Base-by-base conservation (phyloP, 1,284 basidiomycete genomes). In the Moesziomyces aphidis region DNA sequence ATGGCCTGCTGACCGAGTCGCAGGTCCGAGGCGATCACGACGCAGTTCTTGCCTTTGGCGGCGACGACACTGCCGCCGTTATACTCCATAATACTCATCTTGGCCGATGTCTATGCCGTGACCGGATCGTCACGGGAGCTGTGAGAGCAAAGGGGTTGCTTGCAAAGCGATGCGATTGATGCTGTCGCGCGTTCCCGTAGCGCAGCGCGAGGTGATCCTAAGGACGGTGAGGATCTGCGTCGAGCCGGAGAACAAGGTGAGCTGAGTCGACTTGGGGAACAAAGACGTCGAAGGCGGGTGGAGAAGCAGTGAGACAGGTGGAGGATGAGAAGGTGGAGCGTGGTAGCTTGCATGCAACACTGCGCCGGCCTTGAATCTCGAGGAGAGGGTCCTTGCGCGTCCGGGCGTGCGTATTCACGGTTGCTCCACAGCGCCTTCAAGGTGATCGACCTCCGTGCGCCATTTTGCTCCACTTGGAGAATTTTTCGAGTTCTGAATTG, bases 31-130 rank as follows among this genome's bases (percentile, higher is more conserved):
- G 97, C 97, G 86, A 99, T 99, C 61, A 96, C 97, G 64, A 99
- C 97, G 86, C 97, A 99, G 83, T 95, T 93, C 88, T 98, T 98
- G 74, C 97, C 97, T 70, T 92, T 92, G 95, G 99, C 99, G 87
- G 97, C 97, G 86, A 99, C 90, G 81, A 97, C 94, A 86, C 94
- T 97, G 86, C 97, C 97, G 87, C 94, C 94, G 88, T 95, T 95
- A 77, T 90, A 89, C 87, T 93, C 89, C 91, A 83, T 81, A 51
- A 82, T 78, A 65, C 78, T 80, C 82, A 83, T 81, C 58, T 22
- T 76, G 68, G 44, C 61, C 56, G 51, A 42, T 31, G 15, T 42
- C 39, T 54, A 42, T 51, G 48, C 19, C 48, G 44, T 55, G 67
- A 70, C 61, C 52, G 50, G 23, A 34, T 50, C 53, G 67, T 64